Evolutionary conservation across 148 eudicot species (phyloP), one percentile per base, ranked within the genome.

Genomic region (Rhododendron mucronatum): DNA sequence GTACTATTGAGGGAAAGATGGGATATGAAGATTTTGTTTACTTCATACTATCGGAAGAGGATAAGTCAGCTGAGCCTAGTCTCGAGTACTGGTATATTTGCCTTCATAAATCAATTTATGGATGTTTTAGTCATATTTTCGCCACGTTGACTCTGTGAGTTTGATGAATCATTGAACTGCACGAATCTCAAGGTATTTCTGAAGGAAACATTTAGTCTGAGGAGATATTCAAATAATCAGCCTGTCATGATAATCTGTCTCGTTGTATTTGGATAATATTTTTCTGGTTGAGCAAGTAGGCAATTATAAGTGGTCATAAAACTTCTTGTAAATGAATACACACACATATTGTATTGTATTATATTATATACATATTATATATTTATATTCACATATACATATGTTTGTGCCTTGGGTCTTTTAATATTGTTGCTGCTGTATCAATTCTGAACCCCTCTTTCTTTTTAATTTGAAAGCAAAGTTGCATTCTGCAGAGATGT

Each of bases 11-110:
- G 84, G 98, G 99, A 48, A 96, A 96, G 92, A 96, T 96, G 99
- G 98, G 99, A 45, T 96, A 96, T 91, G 98, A 96, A 91, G 99
- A 96, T 90, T 96, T 96, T 90, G 98, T 96, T 63, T 95, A 96
- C 86, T 96, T 96, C 90, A 96, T 96, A 89, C 89, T 96, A 65
- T 93, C 99, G 28, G 99, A 96, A 91, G 99, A 96, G 89, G 99
- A 96, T 89, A 96, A 96, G 90, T 91, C 98, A 65, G 95, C 99
- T 87, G 99, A 96, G 86, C 98, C 97, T 87, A 92, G 98, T 90
- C 96, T 95, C 84, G 99, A 96, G 87, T 96, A 93, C 86, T 96
- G 99, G 99, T 95, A 93, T 84, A 93, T 83, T 33, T 87, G 13
- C n/a, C 47, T 61, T 86, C 83, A 6, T 82, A 20, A 11, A 12